Conservation (phyloP, 345 rosid species). For the Salix arbutifolia region DNA sequence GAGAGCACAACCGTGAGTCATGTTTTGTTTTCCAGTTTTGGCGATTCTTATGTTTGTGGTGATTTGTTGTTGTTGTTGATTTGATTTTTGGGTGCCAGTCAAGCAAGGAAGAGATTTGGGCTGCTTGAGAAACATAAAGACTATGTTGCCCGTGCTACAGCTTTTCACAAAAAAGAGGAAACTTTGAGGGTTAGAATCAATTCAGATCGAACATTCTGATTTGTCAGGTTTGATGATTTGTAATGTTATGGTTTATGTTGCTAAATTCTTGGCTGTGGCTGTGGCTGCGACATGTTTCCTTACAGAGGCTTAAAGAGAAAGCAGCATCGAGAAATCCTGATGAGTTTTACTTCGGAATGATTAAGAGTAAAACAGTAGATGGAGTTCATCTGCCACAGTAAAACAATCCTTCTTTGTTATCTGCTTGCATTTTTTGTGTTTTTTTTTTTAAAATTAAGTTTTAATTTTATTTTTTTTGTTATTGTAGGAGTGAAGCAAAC, state of each 20-base stretch:
- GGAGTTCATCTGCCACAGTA: constrained; percentile 76
- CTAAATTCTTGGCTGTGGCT: background rate
- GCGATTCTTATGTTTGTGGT: background rate
- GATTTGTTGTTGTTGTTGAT: background rate
- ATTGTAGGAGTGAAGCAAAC: constrained; percentile 58
- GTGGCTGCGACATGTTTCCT: background rate
- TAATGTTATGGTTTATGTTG: background rate
- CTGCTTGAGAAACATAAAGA: constrained; percentile 92
- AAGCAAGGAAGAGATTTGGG: constrained; percentile 68
- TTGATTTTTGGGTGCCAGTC: constrained; percentile 25
- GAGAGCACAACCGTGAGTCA: constrained; percentile 79
- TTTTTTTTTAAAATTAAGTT: background rate
- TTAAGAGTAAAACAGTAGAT: constrained; percentile 46
- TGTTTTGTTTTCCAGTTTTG: background rate
- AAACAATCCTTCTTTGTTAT: background rate
- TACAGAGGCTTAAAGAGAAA: constrained; percentile 72
- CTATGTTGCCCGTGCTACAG: constrained; percentile 69
- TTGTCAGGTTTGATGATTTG: background rate
- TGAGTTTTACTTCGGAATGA: constrained; percentile 81
- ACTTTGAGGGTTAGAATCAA: constrained; percentile 35
- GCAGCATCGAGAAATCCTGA: constrained; percentile 83
- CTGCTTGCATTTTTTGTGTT: background rate
- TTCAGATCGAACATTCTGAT: background rate
- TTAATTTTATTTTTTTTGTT: background rate
- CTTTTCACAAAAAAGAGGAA: constrained; percentile 67